Conservation (phyloP, 2,329 filamentous ascomycete genomes). For the Periconia digitata region DNA sequence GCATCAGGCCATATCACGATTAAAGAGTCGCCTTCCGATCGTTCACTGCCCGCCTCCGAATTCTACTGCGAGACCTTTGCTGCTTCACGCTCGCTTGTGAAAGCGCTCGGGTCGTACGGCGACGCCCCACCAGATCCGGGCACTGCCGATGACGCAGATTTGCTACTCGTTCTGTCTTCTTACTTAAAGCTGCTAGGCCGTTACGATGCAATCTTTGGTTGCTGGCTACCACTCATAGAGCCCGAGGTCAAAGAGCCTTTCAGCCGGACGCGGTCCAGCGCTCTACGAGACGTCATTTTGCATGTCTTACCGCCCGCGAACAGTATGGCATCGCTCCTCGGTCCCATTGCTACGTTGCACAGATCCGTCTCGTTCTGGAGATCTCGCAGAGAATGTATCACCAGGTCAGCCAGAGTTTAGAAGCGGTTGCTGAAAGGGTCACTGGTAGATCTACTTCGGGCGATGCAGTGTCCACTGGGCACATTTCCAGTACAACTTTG, state of each 20-base stretch:
- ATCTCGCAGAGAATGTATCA: neutral
- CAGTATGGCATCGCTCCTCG: neutral
- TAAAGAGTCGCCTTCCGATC: neutral
- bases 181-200: conserved; percentile 1
- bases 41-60: neutral
- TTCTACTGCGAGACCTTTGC: neutral
- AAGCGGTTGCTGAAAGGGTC: neutral
- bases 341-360: conserved; percentile 1
- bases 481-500: neutral
- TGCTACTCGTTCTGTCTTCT: neutral
- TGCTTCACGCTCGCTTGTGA: neutral
- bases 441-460: neutral
- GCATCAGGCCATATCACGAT: neutral
- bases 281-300: neutral
- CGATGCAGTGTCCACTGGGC: neutral
- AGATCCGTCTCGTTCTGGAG: neutral
- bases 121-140: neutral
- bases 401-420: neutral
- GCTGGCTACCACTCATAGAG: neutral
- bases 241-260: neutral
- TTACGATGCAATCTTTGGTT: neutral
- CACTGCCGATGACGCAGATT: neutral
- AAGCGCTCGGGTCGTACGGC: neutral
- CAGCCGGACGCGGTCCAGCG: neutral
- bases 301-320: neutral